Base-by-base conservation (phyloP, 2,329 filamentous ascomycete genomes). In the Trichoderma citrinoviride region DNA sequence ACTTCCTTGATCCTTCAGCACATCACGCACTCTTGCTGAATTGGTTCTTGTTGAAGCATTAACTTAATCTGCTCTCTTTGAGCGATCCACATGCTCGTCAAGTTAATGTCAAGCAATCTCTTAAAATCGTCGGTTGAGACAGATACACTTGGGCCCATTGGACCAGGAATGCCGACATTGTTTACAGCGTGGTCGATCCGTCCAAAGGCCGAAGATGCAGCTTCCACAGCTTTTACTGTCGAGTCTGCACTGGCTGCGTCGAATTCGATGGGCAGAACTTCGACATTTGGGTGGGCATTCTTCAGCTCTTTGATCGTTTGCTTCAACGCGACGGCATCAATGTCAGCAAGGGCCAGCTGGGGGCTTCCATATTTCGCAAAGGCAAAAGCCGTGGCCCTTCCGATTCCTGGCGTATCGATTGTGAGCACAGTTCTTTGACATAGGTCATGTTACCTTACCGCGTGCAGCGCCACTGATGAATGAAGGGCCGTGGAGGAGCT, bases 121-220 rank as follows among this genome's bases (percentile, higher is more conserved):
- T 49, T 49, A 8, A 60, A 60, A 19, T 60, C 56, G 14, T 40
- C 19, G 19, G 56, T 60, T 10, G 43, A 49, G 19, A 49, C 27
- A 15, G 56, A 49, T 40, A n/a, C 4, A 7, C 56, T 60, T 15
- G 44, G 56, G 15, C 29, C 29, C 29, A 60, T 14, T 10, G 19
- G 56, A 25, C 56, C 44, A 1, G 56, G 27, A 25, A 49, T 60
- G 27, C 56, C 44, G 7, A 25, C 29, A n/a, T 60, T 60, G 15
- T 60, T 60, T 17, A 60, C 56, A 3, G 44, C 56, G n/a, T 60
- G 55, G 19, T 58, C 19, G n/a, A 58, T 58, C 5, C 27, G 43
- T 6, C 40, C 55, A 37, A 58, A 58, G 19, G 47, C 37, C 3
- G 55, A 58, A 25, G 4, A 49, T n/a, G 27, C 43, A 4, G 43